Conservation (phyloP, 768 basidiomycete species). For the Leccinellum luteum region DNA sequence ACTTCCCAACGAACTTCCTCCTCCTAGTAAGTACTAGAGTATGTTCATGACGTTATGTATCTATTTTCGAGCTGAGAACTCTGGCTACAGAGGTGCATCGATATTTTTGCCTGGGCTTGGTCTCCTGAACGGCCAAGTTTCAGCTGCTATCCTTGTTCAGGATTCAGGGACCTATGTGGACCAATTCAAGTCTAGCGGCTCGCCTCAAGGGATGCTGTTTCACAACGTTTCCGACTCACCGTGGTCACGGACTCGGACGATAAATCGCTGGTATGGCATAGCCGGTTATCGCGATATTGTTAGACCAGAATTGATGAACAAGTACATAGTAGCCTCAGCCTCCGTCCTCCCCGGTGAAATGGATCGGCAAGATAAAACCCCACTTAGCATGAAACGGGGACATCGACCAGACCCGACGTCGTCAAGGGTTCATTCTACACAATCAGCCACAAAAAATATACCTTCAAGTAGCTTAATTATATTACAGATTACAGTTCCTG, state of each 20-base stretch:
- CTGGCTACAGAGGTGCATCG: not conserved
- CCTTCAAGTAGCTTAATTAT: not conserved
- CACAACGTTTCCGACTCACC: not conserved
- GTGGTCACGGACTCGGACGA: not conserved
- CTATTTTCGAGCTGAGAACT: not conserved
- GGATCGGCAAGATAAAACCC: not conserved
- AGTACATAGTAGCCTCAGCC: not conserved
- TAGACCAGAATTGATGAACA: not conserved
- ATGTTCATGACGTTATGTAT: not conserved
- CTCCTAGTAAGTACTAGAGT: fast-evolving
- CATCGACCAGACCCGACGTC: not conserved
- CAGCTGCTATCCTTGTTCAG: not conserved
- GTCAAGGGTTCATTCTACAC: too few species aligned
- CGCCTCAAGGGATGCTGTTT: not conserved
- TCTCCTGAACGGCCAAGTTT: too few species aligned
- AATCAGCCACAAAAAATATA: not conserved
- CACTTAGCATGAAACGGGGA: not conserved
- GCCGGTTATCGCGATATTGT: not conserved
- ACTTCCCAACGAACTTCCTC: too few species aligned
- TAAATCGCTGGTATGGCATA: not conserved
- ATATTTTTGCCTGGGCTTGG: not conserved
- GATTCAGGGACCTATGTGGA: not conserved
- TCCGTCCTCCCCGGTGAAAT: not conserved
- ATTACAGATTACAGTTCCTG: not conserved
- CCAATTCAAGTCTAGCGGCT: not conserved